These are phyloP conservation scores for Fusarium sp. DNA, from an alignment of 2,329 filamentous ascomycete species.

Conservation along the genomic window DNA sequence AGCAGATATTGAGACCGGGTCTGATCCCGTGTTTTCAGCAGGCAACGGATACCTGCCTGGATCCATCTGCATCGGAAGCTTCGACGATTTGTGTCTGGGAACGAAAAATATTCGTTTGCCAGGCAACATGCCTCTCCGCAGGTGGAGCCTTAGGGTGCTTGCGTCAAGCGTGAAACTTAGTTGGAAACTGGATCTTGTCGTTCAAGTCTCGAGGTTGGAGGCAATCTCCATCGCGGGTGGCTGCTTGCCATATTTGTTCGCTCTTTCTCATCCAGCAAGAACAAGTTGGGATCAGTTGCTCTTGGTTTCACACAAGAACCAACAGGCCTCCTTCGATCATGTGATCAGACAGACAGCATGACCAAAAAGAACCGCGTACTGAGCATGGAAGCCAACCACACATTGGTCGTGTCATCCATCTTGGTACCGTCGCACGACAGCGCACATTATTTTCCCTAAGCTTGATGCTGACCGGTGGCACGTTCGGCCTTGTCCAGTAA, in stretches of 20 bases:
- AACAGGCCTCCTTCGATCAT: slow-evolving; percentile 36
- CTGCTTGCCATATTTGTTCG: slow-evolving; percentile 6
- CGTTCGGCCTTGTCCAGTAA: slow-evolving; percentile 1
- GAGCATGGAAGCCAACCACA: slow-evolving; percentile 19
- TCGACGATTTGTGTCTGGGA: background rate
- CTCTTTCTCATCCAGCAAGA: slow-evolving; percentile 6
- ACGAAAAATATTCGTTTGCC: background rate
- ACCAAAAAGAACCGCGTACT: slow-evolving; percentile 3
- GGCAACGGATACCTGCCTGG: slow-evolving; percentile 25
- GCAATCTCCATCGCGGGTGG: slow-evolving; percentile 13
- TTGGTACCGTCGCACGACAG: slow-evolving; percentile 35
- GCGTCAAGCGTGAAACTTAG: slow-evolving; percentile 20
- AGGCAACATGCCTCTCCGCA: background rate
- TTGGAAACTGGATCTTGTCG: slow-evolving; percentile 8
- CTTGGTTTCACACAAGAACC: slow-evolving; percentile 20
- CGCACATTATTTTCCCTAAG: background rate
- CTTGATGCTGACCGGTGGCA: slow-evolving; percentile 13
- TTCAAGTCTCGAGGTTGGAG: slow-evolving; percentile 2
- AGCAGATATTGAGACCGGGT: background rate
- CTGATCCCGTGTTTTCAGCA: background rate
- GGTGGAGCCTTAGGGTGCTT: slow-evolving; percentile 18
- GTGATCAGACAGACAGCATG: slow-evolving; percentile 36
- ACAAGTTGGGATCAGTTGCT: slow-evolving; percentile 33
- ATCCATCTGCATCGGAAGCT: slow-evolving; percentile 5
- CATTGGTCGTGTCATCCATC: slow-evolving; percentile 32